phyloP scores from a whole-genome alignment of 2,329 filamentous ascomycete genomes.

The Epichloe brachyelytri region DNA sequence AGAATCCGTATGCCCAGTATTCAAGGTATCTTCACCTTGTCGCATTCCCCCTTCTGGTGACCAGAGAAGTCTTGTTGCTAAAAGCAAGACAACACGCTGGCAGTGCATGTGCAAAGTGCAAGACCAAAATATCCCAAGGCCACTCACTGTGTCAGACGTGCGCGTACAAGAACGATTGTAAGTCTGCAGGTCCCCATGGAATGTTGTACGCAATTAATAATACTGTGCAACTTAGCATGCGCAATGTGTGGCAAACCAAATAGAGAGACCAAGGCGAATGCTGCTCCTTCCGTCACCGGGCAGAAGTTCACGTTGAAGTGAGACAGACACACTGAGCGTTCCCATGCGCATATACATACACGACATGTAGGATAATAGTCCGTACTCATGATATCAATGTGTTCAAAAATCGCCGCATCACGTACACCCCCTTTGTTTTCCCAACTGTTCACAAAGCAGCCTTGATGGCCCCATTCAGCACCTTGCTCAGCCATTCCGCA shows the following conservation, averaged over 20 bases:
- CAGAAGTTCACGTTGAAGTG: conserved; percentile 52
- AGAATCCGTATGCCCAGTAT: conserved; percentile 54
- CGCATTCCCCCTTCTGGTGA: no score
- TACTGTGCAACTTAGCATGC: conserved; percentile 31
- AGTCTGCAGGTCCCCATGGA: conserved; percentile 10
- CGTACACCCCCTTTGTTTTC: background rate
- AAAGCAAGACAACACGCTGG: background rate
- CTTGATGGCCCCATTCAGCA: conserved; percentile 15
- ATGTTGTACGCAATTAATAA: conserved; percentile 1
- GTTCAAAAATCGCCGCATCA: no score
- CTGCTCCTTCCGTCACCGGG: conserved; percentile 40
- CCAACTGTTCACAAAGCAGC: conserved; percentile 12
- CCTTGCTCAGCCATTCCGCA: conserved; percentile 47
- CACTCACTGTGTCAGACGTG: conserved; percentile 48
- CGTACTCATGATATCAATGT: no score
- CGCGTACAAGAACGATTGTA: conserved; percentile 49
- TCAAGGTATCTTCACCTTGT: conserved; percentile 21
- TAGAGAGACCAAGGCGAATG: conserved; percentile 31
- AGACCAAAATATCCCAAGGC: conserved; percentile 49
- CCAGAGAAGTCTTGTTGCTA: background rate
- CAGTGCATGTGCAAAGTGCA: conserved; percentile 47
- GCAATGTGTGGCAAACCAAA: conserved; percentile 51
- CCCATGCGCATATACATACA: background rate
- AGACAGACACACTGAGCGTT: background rate
- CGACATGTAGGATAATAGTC: background rate